Evolutionary conservation across 129 eudicot species (phyloP), one percentile per base, ranked within the genome.

Genomic region (Escallonia rubra): DNA sequence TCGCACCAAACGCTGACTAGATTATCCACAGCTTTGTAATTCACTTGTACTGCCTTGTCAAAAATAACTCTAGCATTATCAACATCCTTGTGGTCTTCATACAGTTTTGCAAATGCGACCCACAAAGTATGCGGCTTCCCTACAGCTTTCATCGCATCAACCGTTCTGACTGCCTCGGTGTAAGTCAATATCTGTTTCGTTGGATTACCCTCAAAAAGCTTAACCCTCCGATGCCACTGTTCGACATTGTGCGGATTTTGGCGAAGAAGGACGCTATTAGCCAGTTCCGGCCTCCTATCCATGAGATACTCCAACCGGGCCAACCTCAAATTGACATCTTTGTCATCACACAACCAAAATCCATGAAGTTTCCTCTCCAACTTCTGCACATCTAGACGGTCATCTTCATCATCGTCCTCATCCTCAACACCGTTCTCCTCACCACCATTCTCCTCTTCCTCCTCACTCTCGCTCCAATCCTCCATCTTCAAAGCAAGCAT

Each of bases 191-290:
- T 84, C 71, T 86, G 95, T 77, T 85, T 84, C 8, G 95, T 80
- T 3, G 95, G 95, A 68, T 93, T 86, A 13, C 88, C 88, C 71
- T 89, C 96, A 78, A 93, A 93, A 14, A 93, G 85, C 74, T 89
- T 93, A 23, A 89, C 92, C 58, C 98, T 78, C 63, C 96, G 65
- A 77, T 93, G 96, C 98, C 98, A 93, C 65, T 89, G 96, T 72
- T 93, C 98, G 48, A 93, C 96, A 74, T 93, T 89, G 66, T 93
- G 96, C 9, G 98, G 98, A 55, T 93, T 93, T 69, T 93, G 95
- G 56, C 98, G 77, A 70, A 92, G 87, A 59, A 92, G 88, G 45
- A 93, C 98, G 63, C 96, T 86, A 46, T 89, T 93, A 14, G 95
- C 98, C 64, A 93, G 65, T 23, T 89, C 98, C 0, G 96, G 98